Evolutionary conservation across 495 filamentous ascomycete species (phyloP), one percentile per base, ranked within the genome.

Genomic region (Hypoxylon lenormandii): DNA sequence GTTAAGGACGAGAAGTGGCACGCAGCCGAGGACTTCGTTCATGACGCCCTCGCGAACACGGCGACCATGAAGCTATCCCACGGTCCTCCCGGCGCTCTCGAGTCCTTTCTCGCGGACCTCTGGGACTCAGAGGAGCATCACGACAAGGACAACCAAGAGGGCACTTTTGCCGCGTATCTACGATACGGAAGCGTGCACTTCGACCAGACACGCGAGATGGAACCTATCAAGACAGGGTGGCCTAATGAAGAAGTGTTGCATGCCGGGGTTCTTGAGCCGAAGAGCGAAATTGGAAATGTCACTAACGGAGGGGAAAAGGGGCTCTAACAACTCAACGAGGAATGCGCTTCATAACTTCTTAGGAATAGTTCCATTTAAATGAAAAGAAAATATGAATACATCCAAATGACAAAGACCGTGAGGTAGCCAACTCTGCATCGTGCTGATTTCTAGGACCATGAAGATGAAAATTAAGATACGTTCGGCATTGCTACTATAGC

Each of bases 161-260:
- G 74, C 4, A 80, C 78, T 1, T 82, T 79, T 63, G 78, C 76
- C 0, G 76, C 69, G 22, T 76, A 80, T 40, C 62, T 80, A 22
- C 49, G 76, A 15, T 80, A 76, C 45, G 79, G 77, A 6, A 75
- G 74, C 26, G 74, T 76, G 15, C 69, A 77, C 26, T 76, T 78
- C 18, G 74, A 79, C 28, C 76, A 80, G 60, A 76, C 67, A 16
- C 56, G 70, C 5, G 40, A 61, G 42, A 69, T 75, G 64, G 37
- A 46, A 4, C 73, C 63, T 4, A 53, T 70, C 19, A 69, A 69
- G 48, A 65, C 68, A 55, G 61, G 57, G 13, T 72, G 64, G 61
- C 72, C 72, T 21, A 18, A 70, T 5, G 72, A 74, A 33, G 72
- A 74, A 18, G 53, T 74, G 18, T 45, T 74, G 21, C 33, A 42